phyloP scores from a whole-genome alignment of 1,139 yeast species.

The Candida tropicalis region DNA sequence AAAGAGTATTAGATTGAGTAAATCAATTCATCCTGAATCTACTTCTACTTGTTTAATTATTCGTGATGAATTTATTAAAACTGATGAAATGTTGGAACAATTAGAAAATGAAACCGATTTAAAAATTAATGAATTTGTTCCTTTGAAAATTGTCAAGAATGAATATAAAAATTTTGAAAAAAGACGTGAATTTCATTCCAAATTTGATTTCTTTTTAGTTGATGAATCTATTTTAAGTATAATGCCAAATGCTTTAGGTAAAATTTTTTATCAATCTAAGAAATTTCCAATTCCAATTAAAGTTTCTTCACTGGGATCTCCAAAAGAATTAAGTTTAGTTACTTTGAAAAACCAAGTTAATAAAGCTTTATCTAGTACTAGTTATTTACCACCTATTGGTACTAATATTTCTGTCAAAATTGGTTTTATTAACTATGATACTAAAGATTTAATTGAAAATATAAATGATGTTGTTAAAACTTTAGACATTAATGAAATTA shows the following conservation, averaged over 20 bases:
- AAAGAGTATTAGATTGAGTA: conserved; percentile 56
- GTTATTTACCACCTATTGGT: conserved; percentile 75
- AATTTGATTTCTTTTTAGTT: conserved; percentile 74
- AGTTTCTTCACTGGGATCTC: conserved; percentile 38
- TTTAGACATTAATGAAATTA: conserved; percentile 48
- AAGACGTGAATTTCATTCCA: conserved; percentile 61
- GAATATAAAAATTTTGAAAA: conserved; percentile 71
- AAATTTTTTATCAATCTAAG: conserved; percentile 62
- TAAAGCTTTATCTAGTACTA: conserved; percentile 60
- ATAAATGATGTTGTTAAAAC: conserved; percentile 55
- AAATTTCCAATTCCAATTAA: conserved; percentile 77
- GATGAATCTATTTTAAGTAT: conserved; percentile 82
- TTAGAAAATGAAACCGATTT: conserved; percentile 59
- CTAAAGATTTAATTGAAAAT: conserved; percentile 51
- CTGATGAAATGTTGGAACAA: conserved; percentile 58
- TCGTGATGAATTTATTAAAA: conserved; percentile 65
- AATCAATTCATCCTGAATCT: conserved; percentile 49
- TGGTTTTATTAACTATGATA: conserved; percentile 52
- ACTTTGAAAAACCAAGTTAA: conserved; percentile 62
- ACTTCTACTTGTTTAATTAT: conserved; percentile 71
- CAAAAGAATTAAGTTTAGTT: conserved; percentile 51
- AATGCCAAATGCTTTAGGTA: conserved; percentile 83
- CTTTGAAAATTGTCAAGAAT: conserved; percentile 62
- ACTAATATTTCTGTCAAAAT: conserved; percentile 65
- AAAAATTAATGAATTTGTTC: conserved; percentile 49